Conservation (phyloP, 192 early-diverging fungal species). For the Rhizophlyctis rosea region DNA sequence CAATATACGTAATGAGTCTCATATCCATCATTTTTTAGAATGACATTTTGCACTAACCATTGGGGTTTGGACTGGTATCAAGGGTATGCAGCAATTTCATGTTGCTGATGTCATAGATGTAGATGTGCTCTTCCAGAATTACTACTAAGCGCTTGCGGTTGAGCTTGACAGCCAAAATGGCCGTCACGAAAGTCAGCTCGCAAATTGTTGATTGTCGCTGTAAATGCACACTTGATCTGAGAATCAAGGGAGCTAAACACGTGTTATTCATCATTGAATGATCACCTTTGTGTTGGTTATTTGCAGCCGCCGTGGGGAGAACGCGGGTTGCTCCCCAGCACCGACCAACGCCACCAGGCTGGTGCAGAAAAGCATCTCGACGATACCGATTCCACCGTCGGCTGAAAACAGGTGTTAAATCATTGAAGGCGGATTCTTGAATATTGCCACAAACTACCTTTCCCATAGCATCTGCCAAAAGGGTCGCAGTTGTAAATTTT, state of each 20-base stretch:
- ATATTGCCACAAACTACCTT: no score
- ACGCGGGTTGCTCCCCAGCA: slow-evolving; percentile 82
- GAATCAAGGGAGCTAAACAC: neutral
- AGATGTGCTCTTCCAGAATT: slow-evolving; percentile 93
- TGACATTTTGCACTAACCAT: slow-evolving; percentile 51
- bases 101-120: slow-evolving; percentile 96
- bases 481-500: slow-evolving; percentile 97
- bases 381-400: slow-evolving; percentile 87
- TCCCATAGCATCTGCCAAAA: slow-evolving; percentile 90
- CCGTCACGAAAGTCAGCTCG: slow-evolving; percentile 90
- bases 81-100: slow-evolving; percentile 97
- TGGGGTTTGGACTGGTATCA: slow-evolving; percentile 89
- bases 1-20: slow-evolving; percentile 11
- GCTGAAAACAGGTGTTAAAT: slow-evolving; percentile 26
- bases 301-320: slow-evolving; percentile 85
- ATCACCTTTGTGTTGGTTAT: slow-evolving; percentile 95
- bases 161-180: slow-evolving; percentile 92
- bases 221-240: slow-evolving; percentile 7
- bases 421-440: neutral
- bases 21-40: neutral
- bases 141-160: slow-evolving; percentile 92
- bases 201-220: slow-evolving; percentile 96
- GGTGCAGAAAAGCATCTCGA: slow-evolving; percentile 97
- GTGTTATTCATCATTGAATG: slow-evolving; percentile 1
- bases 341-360: slow-evolving; percentile 95